Percentiles rank a stretch among this genome's conserved stretches.
Evolutionary conservation across 192 early-diverging fungal genomes (phyloP).

Genomic region (Lobosporangium transversale): DNA sequence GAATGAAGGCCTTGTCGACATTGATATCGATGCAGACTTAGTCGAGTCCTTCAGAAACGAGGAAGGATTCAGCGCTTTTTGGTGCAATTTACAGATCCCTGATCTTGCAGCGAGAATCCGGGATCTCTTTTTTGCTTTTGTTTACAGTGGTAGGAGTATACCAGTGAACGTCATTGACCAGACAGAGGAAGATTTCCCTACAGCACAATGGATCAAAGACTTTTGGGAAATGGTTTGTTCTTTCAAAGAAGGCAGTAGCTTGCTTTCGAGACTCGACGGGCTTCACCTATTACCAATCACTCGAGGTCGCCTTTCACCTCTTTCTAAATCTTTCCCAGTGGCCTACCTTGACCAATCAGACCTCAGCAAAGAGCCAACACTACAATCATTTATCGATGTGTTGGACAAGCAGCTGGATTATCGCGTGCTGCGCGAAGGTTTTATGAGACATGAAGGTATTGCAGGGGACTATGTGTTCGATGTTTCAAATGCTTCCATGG

Average conservation of each 20-base stretch:
- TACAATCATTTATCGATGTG: neutral
- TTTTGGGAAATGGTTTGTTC: constrained; percentile 12
- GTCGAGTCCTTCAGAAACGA: neutral
- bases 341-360: neutral
- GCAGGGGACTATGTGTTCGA: constrained; percentile 6
- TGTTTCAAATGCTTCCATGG: neutral
- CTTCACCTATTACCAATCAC: constrained; percentile 15
- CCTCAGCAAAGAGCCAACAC: neutral
- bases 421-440: neutral
- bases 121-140: neutral
- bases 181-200: constrained; percentile 3
- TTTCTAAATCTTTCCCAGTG: neutral
- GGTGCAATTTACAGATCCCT: neutral
- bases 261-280: neutral
- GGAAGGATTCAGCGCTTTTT: neutral
- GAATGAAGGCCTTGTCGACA: constrained; percentile 13
- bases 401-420: constrained; percentile 9
- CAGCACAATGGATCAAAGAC: constrained; percentile 11
- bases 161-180: neutral
- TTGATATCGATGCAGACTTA: neutral
- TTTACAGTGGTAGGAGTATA: neutral
- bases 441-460: neutral
- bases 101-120: neutral
- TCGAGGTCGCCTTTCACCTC: neutral
- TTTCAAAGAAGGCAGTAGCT: neutral